Conservation (phyloP, 2,329 filamentous ascomycete species). For the Cyphellophora europaea region DNA sequence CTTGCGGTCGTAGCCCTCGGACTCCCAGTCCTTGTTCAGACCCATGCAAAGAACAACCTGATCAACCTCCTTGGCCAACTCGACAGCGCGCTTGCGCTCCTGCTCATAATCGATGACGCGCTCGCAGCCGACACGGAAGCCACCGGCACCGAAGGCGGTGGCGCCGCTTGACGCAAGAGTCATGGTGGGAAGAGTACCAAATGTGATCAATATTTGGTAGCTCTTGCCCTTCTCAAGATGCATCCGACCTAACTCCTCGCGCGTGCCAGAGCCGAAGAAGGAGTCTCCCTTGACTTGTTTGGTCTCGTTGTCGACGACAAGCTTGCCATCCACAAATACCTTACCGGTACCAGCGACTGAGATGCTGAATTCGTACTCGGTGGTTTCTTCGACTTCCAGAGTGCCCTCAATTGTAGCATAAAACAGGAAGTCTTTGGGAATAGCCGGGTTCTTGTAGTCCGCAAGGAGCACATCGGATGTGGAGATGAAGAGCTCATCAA, state of each 20-base stretch:
- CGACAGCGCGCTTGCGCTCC: slow-evolving; percentile 57
- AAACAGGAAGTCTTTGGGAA: slow-evolving; percentile 42
- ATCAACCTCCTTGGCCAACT: slow-evolving; percentile 59
- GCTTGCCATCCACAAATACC: slow-evolving; percentile 51
- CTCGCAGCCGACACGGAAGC: slow-evolving; percentile 53
- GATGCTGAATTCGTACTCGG: slow-evolving; percentile 56
- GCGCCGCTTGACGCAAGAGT: slow-evolving; percentile 41
- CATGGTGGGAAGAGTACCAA: slow-evolving; percentile 49
- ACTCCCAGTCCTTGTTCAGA: slow-evolving; percentile 73
- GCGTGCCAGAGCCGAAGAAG: slow-evolving; percentile 57
- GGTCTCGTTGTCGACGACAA: slow-evolving; percentile 58
- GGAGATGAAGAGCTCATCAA: slow-evolving; percentile 40
- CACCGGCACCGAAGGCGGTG: slow-evolving; percentile 46
- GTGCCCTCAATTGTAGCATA: slow-evolving; percentile 54
- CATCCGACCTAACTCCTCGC: slow-evolving; percentile 52
- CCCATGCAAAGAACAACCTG: slow-evolving; percentile 72
- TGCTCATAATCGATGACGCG: slow-evolving; percentile 48
- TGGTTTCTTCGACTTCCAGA: slow-evolving; percentile 51
- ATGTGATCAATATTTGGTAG: slow-evolving; percentile 52
- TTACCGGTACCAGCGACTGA: slow-evolving; percentile 58
- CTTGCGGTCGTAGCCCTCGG: slow-evolving; percentile 56
- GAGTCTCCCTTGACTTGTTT: slow-evolving; percentile 53
- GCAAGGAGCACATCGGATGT: slow-evolving; percentile 42
- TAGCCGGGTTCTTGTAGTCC: slow-evolving; percentile 41
- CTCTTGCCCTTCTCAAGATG: slow-evolving; percentile 49